phyloP scores from a whole-genome alignment of 768 basidiomycete genomes.

The Suillus sp. region DNA sequence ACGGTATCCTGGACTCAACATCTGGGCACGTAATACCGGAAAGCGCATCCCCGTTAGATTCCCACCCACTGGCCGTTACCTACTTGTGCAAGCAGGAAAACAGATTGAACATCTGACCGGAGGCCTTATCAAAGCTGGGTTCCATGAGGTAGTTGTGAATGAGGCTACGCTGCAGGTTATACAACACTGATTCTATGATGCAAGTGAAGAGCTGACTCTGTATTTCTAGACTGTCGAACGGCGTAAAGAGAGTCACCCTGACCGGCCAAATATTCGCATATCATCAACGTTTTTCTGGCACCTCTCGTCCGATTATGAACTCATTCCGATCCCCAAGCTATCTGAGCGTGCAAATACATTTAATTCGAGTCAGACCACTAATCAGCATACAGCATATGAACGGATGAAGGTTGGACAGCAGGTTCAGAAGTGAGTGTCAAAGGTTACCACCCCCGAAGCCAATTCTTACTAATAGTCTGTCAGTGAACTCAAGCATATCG shows the following conservation, averaged over 20 bases:
- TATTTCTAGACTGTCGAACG: constrained; percentile 58
- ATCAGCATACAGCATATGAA: constrained; percentile 47
- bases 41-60: constrained; percentile 88
- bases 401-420: constrained; percentile 89
- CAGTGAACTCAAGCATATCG: constrained; percentile 82
- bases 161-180: constrained; percentile 71
- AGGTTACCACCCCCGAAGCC: not conserved
- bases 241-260: constrained; percentile 58
- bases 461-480: constrained; percentile 16
- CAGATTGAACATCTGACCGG: constrained; percentile 88
- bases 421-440: constrained; percentile 67
- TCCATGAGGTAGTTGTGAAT: constrained; percentile 93
- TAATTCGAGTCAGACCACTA: constrained; percentile 36
- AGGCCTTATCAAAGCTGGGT: constrained; percentile 89
- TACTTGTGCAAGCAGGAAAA: constrained; percentile 95
- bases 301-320: constrained; percentile 80
- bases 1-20: constrained; percentile 84
- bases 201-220: constrained; percentile 3
- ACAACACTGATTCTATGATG: not conserved
- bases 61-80: constrained; percentile 73
- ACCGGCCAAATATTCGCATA: constrained; percentile 91
- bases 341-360: constrained; percentile 47
- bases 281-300: constrained; percentile 98
- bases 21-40: constrained; percentile 94
- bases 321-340: constrained; percentile 64